phyloP scores from a whole-genome alignment of 2,329 filamentous ascomycete genomes.

The Sclerotinia subarctica region DNA sequence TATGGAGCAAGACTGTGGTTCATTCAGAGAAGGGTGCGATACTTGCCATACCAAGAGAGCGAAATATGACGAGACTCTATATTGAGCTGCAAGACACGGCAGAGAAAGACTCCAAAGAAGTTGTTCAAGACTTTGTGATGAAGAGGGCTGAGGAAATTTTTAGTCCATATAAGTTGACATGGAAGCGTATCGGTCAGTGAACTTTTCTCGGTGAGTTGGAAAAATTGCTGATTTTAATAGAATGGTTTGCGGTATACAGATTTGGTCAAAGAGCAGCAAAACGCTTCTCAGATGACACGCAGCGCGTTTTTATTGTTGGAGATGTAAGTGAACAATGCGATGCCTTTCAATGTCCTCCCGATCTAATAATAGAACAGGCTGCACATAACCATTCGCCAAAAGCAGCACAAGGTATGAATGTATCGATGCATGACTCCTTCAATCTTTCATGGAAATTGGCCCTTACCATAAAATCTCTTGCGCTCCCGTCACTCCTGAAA shows the following conservation, averaged over 20 bases:
- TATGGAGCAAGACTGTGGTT: constrained; percentile 56
- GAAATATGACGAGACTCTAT: constrained; percentile 59
- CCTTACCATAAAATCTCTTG: constrained; percentile 50
- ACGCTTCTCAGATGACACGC: constrained; percentile 47
- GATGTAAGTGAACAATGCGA: constrained; percentile 38
- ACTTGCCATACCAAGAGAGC: constrained; percentile 61
- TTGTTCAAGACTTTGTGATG: constrained; percentile 67
- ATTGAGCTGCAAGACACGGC: constrained; percentile 55
- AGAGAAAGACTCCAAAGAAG: constrained; percentile 40
- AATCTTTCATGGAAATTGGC: constrained; percentile 60
- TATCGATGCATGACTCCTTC: constrained; percentile 57
- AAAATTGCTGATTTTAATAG: constrained; percentile 58
- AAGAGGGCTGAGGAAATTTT: constrained; percentile 60
- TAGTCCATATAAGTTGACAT: constrained; percentile 54
- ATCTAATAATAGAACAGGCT: constrained; percentile 36
- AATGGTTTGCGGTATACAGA: constrained; percentile 58
- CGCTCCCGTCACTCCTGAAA: constrained; percentile 52
- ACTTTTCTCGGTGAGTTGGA: constrained; percentile 39
- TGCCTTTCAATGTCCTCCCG: constrained; percentile 33
- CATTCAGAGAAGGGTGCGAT: constrained; percentile 55
- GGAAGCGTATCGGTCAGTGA: constrained; percentile 73
- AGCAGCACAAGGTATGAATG: constrained; percentile 60
- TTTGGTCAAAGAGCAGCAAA: constrained; percentile 60
- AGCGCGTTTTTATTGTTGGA: constrained; percentile 57
- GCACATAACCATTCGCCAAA: constrained; percentile 61